Base-by-base conservation (phyloP, 2,329 filamentous ascomycete genomes). In the Plenodomus lindquistii region DNA sequence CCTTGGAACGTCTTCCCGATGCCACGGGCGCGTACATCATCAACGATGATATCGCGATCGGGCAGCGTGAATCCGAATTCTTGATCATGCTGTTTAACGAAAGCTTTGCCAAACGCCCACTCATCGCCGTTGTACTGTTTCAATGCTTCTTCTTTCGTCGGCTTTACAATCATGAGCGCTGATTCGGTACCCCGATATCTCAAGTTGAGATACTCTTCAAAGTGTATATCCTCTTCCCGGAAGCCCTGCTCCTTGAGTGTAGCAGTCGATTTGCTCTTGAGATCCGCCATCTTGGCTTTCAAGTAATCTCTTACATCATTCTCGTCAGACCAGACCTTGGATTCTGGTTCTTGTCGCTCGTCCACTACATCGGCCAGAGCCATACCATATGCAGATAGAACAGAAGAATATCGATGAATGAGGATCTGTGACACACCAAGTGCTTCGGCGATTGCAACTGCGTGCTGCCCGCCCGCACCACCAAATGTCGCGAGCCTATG, bases 131-230 rank as follows among this genome's bases (percentile, higher is more conserved):
- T 77, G 55, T 82, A 88, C 13, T 80, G 75, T 34, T 80, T 79
- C 50, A 83, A 74, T 0, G 79, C 79, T 47, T 89, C 85, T 42
- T 85, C 81, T 31, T 80, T 74, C 2, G 73, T 81, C 0, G 91
- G 90, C 70, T 87, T 90, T 55, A 94, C 75, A 40, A 96, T 84
- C 91, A 96, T 97, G 36, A 96, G 79, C 1, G 91, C 89, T 7
- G 91, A 95, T 67, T 96, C 91, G 0, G 91, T 96, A 10, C 91
- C 91, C 29, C 90, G 84, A 65, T 96, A 96, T 48, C 92, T 81
- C 86, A 97, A 91, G 68, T 97, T 96, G 47, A 97, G 82, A 65
- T 96, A 97, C 67, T 96, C 89, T 68, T 96, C 91, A 63, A 93
- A 96, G 0, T 85, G 80, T 19, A 96, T 89, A 24, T 89, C 84